These are phyloP conservation scores for Pleurotus cornucopiae DNA, from an alignment of 768 basidiomycete species.

Conservation along the genomic window DNA sequence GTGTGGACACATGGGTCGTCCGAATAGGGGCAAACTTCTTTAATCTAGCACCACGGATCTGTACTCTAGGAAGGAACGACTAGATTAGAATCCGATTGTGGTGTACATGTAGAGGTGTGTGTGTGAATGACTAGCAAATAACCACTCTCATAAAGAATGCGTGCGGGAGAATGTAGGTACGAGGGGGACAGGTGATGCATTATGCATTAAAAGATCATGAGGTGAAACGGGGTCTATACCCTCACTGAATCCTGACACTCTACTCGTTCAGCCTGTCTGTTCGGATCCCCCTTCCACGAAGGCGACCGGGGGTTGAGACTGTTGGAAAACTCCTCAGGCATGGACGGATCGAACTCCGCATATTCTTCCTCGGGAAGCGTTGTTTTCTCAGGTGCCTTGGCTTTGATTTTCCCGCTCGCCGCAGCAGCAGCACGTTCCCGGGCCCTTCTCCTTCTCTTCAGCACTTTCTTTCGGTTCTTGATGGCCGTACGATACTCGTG, in stretches of 20 bases:
- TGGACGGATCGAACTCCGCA: conserved; percentile 18
- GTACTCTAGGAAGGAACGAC: neutral
- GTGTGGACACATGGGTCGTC: too few relatives aligned
- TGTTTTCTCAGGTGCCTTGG: conserved; percentile 18
- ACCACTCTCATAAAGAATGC: neutral
- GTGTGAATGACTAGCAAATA: neutral
- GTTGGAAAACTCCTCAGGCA: conserved; percentile 12
- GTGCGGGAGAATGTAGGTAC: neutral
- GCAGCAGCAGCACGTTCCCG: conserved; percentile 51
- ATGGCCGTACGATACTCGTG: conserved; percentile 56
- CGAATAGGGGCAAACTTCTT: too few relatives aligned
- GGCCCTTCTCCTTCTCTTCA: conserved; percentile 54
- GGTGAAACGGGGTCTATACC: neutral
- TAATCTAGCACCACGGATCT: too few relatives aligned
- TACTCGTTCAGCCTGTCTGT: neutral
- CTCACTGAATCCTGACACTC: neutral
- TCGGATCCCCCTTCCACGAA: conserved; percentile 5
- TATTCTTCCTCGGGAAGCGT: conserved; percentile 19
- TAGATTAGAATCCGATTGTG: conserved; percentile 8
- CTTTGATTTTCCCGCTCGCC: conserved; percentile 26
- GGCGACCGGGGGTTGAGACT: conserved; percentile 1
- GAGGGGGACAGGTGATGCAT: neutral
- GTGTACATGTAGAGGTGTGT: neutral
- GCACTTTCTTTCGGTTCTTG: conserved; percentile 62
- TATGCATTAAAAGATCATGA: neutral